Evolutionary conservation across 2,329 filamentous ascomycete genomes (phyloP).

Genomic region (Neospermospora avenae): DNA sequence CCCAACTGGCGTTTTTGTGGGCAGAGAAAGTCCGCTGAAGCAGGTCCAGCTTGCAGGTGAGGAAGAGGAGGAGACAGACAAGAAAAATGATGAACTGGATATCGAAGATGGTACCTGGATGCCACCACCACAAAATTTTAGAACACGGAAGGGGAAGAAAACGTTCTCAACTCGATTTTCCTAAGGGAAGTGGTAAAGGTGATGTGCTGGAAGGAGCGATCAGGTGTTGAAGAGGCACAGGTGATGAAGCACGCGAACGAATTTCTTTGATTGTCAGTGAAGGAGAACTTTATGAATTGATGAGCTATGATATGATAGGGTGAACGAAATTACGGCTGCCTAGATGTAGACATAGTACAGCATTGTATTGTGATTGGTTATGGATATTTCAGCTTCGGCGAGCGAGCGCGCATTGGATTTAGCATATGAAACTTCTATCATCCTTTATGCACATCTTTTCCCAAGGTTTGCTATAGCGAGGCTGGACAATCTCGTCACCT

Average conservation of each 20-base stretch:
- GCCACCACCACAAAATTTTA: constrained; percentile 10
- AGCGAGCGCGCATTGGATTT: neutral
- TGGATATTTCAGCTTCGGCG: neutral
- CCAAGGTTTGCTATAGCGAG: too few relatives aligned
- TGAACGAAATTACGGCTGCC: constrained; percentile 1
- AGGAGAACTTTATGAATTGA: neutral
- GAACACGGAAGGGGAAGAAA: constrained; percentile 22
- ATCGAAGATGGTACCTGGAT: neutral
- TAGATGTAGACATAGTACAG: constrained; percentile 1
- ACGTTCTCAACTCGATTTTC: constrained; percentile 17
- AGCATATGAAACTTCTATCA: too few relatives aligned
- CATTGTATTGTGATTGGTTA: neutral
- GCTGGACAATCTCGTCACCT: too few relatives aligned
- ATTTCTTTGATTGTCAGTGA: neutral
- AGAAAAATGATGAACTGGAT: constrained; percentile 8
- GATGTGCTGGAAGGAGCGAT: neutral
- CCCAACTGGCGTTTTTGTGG: neutral
- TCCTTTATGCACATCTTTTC: too few relatives aligned
- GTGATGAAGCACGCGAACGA: neutral
- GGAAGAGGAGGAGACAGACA: neutral
- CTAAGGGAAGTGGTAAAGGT: neutral
- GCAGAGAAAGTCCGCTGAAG: constrained; percentile 5
- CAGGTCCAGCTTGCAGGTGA: neutral
- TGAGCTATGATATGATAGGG: neutral
- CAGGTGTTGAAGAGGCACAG: neutral